Evolutionary conservation across 2,329 filamentous ascomycete genomes (phyloP), one percentile per base, ranked within the genome.

Genomic region (Alternaria sp.): DNA sequence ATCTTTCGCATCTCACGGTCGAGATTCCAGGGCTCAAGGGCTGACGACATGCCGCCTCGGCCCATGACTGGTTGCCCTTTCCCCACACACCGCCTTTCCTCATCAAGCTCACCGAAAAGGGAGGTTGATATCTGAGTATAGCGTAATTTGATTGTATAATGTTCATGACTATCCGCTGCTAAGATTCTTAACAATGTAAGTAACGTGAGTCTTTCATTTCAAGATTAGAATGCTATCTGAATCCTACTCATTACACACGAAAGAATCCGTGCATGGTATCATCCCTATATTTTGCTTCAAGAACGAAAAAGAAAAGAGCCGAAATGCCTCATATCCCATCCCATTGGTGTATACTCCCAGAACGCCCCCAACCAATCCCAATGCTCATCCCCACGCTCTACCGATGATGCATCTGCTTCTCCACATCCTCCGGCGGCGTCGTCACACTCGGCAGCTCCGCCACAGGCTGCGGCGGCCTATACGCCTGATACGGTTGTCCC

Each of bases 401-500:
- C 36, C 53, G 54, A 12, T 45, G 43, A 21, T 47, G 50, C 30
- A 69, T 19, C 53, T 68, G 67, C 57, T 72, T 68, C 61, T 75
- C 70, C 26, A 67, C 36, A 28, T 72, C 69, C 45, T 71, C 67
- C 2, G 70, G 71, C n/a, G 71, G 73, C 10, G 71, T 72, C 52
- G 50, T 65, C 9, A 69, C 51, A 4, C 69, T 60, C 10, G 62
- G 63, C 67, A 72, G 52, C 56, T 73, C 71, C 10, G 67, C 66
- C 6, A 57, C 62, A 49, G 57, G 25, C 44, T 65, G 44, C 8
- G 73, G 73, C 36, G 74, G 75, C 28, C 70, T 66, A 40, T 78
- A 77, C 11, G 74, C 65, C 13, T 72, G 64, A 45, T 77, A 77
- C 51, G 67, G 67, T 13, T 56, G 47, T 1, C 40, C 46, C 53